Evolutionary conservation across 2,329 filamentous ascomycete genomes (phyloP).

Genomic region (Alternaria sp.): DNA sequence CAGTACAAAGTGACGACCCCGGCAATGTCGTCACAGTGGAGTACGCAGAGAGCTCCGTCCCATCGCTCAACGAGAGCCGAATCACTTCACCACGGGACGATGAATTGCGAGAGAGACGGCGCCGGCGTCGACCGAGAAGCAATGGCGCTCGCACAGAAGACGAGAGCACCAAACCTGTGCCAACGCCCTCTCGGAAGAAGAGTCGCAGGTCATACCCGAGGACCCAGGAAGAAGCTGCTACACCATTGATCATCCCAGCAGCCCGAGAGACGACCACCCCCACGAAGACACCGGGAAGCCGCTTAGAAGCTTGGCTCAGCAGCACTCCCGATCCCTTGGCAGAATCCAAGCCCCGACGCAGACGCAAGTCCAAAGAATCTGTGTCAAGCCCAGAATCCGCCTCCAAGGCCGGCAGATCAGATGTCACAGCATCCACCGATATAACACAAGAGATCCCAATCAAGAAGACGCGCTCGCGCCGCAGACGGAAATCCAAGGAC

Average conservation of each 20-base stretch:
- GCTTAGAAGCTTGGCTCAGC: slow-evolving; percentile 70
- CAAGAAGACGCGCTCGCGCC: slow-evolving; percentile 45
- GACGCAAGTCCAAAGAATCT: slow-evolving; percentile 43
- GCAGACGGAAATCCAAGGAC: slow-evolving; percentile 42
- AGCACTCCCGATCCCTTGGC: slow-evolving; percentile 64
- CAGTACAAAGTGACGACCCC: slow-evolving; percentile 35
- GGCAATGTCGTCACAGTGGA: slow-evolving; percentile 42
- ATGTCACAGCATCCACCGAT: slow-evolving; percentile 37
- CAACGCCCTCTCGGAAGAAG: slow-evolving; percentile 30
- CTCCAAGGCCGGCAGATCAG: slow-evolving; percentile 38
- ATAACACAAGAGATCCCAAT: slow-evolving; percentile 29
- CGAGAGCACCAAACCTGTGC: slow-evolving; percentile 32
- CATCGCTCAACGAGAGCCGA: slow-evolving; percentile 21
- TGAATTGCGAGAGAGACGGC: slow-evolving; percentile 41
- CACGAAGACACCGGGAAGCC: slow-evolving; percentile 57
- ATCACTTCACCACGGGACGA: slow-evolving; percentile 30
- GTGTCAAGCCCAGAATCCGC: slow-evolving; percentile 41
- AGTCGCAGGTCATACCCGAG: slow-evolving; percentile 40
- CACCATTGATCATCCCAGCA: slow-evolving; percentile 28
- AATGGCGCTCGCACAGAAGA: slow-evolving; percentile 39
- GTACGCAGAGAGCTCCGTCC: slow-evolving; percentile 35
- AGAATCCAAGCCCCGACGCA: slow-evolving; percentile 55
- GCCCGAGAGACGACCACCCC: slow-evolving; percentile 46
- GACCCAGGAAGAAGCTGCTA: slow-evolving; percentile 33
- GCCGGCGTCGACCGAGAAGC: slow-evolving; percentile 40